Base-by-base conservation (phyloP, 1,139 yeast species). In the Suhomyces yuchorum region DNA sequence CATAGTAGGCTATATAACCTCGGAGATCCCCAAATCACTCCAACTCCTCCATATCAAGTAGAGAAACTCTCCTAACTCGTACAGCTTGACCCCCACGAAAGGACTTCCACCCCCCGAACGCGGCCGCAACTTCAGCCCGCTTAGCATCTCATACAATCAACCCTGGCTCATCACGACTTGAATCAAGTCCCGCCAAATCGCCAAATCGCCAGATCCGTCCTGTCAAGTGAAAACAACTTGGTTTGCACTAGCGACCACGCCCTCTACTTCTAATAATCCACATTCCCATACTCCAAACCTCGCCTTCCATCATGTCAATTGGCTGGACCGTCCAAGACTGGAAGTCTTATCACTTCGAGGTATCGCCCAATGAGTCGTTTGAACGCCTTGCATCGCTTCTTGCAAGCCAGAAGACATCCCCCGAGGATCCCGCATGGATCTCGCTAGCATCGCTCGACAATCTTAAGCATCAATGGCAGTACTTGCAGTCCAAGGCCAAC, bases 361-460 rank as follows among this genome's bases (percentile, higher is more conserved):
- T 85, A n/a, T 75, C 88, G 1, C 85, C 90, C 12, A 76, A 75
- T 22, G 79, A 78, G 44, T 88, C 96, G 9, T 77, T 78, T 45
- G 67, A 72, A 8, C 61, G 75, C 35, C 72, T 91, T 42, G 54
- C 67, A 12, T 56, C 68, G 15, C 70, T 89, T 40, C 71, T 87
- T 24, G 57, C 62, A 19, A 66, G 78, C 19, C 87, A 84, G 56
- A 51, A 63, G 15, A 49, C 66, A 7, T 69, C 77, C 1, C 77
- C 82, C 14, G 62, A 68, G 34, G 96, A 90, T 61, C 87, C 96
- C 3, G 97, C 96, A 2, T 92, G 97, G 97, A 91, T 92, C 60
- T 81, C 96, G 3, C 66, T 90, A 33, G 86, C 88, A 3, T 62
- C 86, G 3, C 66, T 67, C 32, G 86, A 82, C 12, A 80, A 81